phyloP scores from a whole-genome alignment of 768 basidiomycete species.

The Coprinopsis marcescibilis region DNA sequence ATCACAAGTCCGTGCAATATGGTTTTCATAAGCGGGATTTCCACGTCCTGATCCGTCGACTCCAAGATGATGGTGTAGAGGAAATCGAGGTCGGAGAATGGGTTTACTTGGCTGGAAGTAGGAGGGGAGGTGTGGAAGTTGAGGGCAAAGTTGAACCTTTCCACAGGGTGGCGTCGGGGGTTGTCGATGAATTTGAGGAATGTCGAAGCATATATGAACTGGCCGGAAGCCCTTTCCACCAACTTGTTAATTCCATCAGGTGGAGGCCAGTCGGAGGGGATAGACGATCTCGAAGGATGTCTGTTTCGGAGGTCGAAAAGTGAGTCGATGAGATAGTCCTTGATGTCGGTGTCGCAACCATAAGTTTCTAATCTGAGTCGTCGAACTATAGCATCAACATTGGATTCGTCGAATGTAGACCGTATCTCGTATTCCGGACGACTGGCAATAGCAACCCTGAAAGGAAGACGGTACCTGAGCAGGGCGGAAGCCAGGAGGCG shows the following conservation, averaged over 20 bases:
- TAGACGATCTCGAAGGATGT: background rate
- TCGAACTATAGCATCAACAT: background rate
- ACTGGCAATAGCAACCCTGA: constrained; percentile 5
- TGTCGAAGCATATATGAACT: constrained; percentile 6
- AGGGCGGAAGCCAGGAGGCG: background rate
- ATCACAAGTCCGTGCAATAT: background rate
- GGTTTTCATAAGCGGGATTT: background rate
- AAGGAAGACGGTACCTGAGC: background rate
- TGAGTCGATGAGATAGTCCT: background rate
- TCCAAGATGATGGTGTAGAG: background rate
- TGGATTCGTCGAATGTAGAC: background rate
- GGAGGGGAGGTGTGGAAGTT: background rate
- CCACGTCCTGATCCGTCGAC: background rate
- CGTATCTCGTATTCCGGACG: constrained; percentile 6
- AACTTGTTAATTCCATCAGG: constrained; percentile 2
- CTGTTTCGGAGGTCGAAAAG: background rate
- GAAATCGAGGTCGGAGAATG: constrained; percentile 2
- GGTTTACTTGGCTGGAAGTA: background rate
- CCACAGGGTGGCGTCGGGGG: background rate
- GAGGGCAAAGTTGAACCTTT: background rate
- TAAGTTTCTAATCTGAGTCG: background rate
- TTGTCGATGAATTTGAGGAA: constrained; percentile 8
- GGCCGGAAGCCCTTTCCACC: background rate
- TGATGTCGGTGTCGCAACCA: background rate
- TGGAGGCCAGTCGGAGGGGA: constrained; percentile 2